Evolutionary conservation across 2,329 filamentous ascomycete species (phyloP), one percentile per base, ranked within the genome.

Genomic region (Diaporthe nobilis): DNA sequence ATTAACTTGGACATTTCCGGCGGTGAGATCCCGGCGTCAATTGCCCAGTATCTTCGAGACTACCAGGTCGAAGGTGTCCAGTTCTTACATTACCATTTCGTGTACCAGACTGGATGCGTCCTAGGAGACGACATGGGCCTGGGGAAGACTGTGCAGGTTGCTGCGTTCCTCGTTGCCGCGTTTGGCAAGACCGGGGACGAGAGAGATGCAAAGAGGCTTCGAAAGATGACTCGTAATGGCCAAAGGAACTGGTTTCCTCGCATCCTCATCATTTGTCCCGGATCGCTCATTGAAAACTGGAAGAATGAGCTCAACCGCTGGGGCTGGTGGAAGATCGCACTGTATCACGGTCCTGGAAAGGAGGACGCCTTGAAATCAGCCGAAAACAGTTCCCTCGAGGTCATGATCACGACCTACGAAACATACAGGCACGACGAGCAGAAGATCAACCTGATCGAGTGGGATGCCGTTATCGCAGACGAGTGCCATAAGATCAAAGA

Each of bases 41-140:
- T 98, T 72, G 96, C 96, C 0, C 96, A 97, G 81, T 98, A 97
- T 85, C 87, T 99, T 67, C 92, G 97, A 76, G 94, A 96, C 78
- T 99, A 99, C 80, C 97, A 99, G 83, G 88, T 98, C 1, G 90
- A 94, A 39, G 97, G 97, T 7, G 94, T 94, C 20, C 89, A 90
- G 44, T 98, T 98, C 80, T 87, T 99, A 10, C 96, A 98, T 82
- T 91, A 94, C 76, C 90, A 94, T 31, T 98, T 98, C 81, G 93
- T 98, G 5, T 96, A 95, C 78, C 97, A 99, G 81, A 93, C 93
- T 79, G 97, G 97, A 1, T 95, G 94, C 2, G 94, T 99, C 31
- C 88, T 99, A 0, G 96, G 96, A 4, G 97, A 99, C 81, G 97
- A 99, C 81, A 99, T 99, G 97, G 97, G 97, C 28, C 85, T 99